Evolutionary conservation across 257 asterid genomes (phyloP), one percentile per base, ranked within the genome.

Genomic region (Dorcoceras hygrometricum): DNA sequence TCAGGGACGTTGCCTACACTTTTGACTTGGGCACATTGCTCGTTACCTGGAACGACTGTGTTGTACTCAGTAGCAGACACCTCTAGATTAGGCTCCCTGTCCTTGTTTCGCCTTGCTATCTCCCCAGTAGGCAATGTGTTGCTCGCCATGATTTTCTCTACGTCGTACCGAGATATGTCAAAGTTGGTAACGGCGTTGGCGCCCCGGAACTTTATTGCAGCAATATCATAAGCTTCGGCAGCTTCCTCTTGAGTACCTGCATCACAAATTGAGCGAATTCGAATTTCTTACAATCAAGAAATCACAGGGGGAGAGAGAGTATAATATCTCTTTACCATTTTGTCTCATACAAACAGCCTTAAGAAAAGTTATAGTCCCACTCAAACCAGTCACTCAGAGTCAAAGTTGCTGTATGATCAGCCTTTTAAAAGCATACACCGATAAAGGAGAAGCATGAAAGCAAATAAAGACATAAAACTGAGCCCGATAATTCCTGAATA

Each of bases 171-270:
- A 0, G 83, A 82, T 59, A 82, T 79, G 57, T 82, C 89, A 55
- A 85, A 85, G 46, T 85, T 85, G 0, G 91, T 85, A 3, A 85
- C 91, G 0, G 91, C 91, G 25, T 78, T 85, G 23, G 70, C 75
- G 0, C 91, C 89, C 59, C 91, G 32, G 71, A 85, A 85, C 69
- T 85, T 85, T 39, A 85, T 85, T 20, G 91, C 91, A 10, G 91
- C 91, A 2, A 85, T 75, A 77, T 85, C 91, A 51, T 85, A 85
- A 12, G 91, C 91, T 36, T 85, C 91, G 1, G 89, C 91, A 2
- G 91, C 92, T 71, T 86, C 92, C 71, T 86, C 92, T 71, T 86
- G 89, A 23, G 92, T 86, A 28, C 87, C 92, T 83, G 22, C 54
- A 46, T 16, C 3, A 46, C 54, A 46, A 22, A 43, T 43, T 43